Base-by-base conservation (phyloP, 257 asterid genomes). In the Plantago elongata region DNA sequence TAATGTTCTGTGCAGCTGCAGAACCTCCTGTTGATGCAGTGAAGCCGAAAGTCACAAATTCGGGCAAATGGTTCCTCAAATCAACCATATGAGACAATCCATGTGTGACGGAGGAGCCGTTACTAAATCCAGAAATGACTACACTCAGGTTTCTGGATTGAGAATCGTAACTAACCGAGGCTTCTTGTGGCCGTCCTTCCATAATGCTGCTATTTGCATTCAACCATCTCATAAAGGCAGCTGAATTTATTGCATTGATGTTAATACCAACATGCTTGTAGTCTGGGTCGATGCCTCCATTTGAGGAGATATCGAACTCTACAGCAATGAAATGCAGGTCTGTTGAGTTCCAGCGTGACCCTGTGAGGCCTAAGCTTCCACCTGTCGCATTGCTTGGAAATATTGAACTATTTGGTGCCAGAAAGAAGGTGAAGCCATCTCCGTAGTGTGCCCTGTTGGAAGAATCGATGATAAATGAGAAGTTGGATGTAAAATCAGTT, bases 11-110 rank as follows among this genome's bases (percentile, higher is more conserved):
- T 34, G 5, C 5, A 9, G 49, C 63, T 65, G 72, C 71, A 2
- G 15, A 51, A 13, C 5, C 3, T 10, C 88, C 88, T 0, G 83
- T 82, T 1, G 81, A 66, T 10, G 84, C 81, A 2, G 86, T 70
- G 57, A 82, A 68, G 3, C 84, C 86, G 17, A 82, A 51, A 3
- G 43, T 68, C 52, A 73, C 79, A 68, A 51, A 52, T 67, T 77
- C 81, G 2, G 88, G 78, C 54, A 64, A 77, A 70, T n/a, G 47
- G 3, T 69, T 30, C 30, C 65, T 69, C 47, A 82, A 68, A 64
- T 79, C 78, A 51, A 77, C 55, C 1, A 4, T 3, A 56, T 30
- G 63, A 1, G 42, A 11, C 5, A 77, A 71, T 40, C 14, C 68
- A 7, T n/a, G 22, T 49, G 57, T 49, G 10, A 64, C 58, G 0